phyloP scores from a whole-genome alignment of 805 yeast species.

The Maudiozyma bulderi region DNA sequence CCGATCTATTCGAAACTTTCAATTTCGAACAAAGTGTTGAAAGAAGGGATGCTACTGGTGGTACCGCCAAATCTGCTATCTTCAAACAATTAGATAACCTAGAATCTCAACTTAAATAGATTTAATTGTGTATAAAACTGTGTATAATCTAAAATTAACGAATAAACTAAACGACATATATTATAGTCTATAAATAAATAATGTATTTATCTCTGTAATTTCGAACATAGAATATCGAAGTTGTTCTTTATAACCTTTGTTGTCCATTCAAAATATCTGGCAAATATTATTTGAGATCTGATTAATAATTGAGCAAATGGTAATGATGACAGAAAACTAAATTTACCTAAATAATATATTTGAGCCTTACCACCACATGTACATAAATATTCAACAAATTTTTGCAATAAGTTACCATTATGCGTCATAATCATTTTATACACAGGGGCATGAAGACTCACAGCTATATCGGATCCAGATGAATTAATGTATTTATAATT shows the following conservation, averaged over 20 bases:
- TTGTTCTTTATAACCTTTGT: neutral
- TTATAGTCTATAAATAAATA: neutral
- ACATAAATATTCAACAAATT: slow-evolving; percentile 5
- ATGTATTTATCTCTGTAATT: neutral
- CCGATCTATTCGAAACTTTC: slow-evolving; percentile 77
- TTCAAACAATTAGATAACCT: slow-evolving; percentile 49
- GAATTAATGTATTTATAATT: slow-evolving; percentile 23
- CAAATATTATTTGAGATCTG: neutral
- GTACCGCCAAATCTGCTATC: slow-evolving; percentile 91
- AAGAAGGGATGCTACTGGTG: slow-evolving; percentile 94
- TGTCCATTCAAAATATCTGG: neutral
- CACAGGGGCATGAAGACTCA: slow-evolving; percentile 17
- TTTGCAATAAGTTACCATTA: slow-evolving; percentile 15
- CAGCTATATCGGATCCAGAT: slow-evolving; percentile 20
- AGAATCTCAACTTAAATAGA: slow-evolving; percentile 19
- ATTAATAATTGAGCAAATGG: slow-evolving; percentile 1
- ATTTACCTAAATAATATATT: slow-evolving; percentile 16
- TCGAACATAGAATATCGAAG: neutral
- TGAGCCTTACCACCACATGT: slow-evolving; percentile 11
- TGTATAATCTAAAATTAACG: no score
- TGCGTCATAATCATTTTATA: slow-evolving; percentile 19
- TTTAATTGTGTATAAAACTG: neutral
- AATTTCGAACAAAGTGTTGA: slow-evolving; percentile 91
- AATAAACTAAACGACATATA: neutral
- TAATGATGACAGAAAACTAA: slow-evolving; percentile 10